Evolutionary conservation across 805 yeast genomes (phyloP).

Genomic region (Saccharomycopsis malanga): DNA sequence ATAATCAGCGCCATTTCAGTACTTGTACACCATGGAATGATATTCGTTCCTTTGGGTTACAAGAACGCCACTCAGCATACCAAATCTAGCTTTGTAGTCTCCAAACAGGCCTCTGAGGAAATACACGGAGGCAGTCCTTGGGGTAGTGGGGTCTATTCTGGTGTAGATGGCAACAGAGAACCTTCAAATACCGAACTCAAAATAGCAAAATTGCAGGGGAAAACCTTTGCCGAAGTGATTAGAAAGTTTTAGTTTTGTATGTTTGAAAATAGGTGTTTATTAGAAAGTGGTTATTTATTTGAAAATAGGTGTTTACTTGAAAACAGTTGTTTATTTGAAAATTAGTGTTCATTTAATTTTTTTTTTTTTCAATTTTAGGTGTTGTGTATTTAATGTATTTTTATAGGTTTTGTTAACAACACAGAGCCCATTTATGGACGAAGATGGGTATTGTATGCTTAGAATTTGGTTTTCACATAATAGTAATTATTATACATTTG

Average conservation of each 20-base stretch:
- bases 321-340: background rate
- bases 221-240: background rate
- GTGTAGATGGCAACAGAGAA: conserved; percentile 66
- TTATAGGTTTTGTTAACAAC: no score
- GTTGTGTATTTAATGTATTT: background rate
- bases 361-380: background rate
- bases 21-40: conserved; percentile 73
- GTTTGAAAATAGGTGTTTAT: background rate
- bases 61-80: conserved; percentile 47
- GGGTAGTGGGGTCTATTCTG: conserved; percentile 81
- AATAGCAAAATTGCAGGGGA: conserved; percentile 59
- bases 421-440: no score
- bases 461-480: no score
- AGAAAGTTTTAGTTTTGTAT: conserved; percentile 25
- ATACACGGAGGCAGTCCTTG: conserved; percentile 76
- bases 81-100: conserved; percentile 18
- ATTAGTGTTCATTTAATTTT: background rate
- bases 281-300: no score
- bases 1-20: conserved; percentile 54
- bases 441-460: no score
- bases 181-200: conserved; percentile 57
- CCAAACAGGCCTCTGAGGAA: conserved; percentile 51
- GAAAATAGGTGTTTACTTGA: background rate
- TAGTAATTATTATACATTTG: no score
- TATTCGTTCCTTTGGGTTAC: conserved; percentile 73